These are phyloP conservation scores for Teratosphaeria destructans DNA, from an alignment of 2,329 filamentous ascomycete species.

Conservation along the genomic window DNA sequence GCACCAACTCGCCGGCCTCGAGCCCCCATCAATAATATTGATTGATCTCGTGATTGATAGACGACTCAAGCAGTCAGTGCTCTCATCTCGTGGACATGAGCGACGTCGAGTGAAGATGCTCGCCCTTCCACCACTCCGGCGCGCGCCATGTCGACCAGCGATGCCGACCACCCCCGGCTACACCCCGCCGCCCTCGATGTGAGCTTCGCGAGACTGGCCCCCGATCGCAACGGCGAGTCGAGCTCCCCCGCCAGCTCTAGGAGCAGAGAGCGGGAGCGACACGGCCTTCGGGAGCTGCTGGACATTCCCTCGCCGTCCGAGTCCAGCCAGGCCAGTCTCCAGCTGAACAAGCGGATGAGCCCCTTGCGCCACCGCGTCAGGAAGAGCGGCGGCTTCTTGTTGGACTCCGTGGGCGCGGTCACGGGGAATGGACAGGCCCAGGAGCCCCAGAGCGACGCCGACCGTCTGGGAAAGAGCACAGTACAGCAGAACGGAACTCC, in stretches of 20 bases:
- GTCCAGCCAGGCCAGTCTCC: background rate
- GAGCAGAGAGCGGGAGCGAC: slow-evolving; percentile 1
- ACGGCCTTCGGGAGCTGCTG: background rate
- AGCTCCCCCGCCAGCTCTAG: slow-evolving; percentile 18
- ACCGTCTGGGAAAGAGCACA: slow-evolving; percentile 11
- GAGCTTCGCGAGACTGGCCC: background rate
- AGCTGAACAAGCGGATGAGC: background rate
- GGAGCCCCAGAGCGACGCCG: background rate
- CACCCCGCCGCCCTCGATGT: background rate
- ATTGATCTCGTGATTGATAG: background rate
- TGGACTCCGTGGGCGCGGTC: slow-evolving; percentile 13
- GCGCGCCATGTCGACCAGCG: background rate
- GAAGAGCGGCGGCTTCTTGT: slow-evolving; percentile 31
- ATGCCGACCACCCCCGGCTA: background rate
- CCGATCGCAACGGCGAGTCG: slow-evolving; percentile 15
- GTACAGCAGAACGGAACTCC: slow-evolving; percentile 8
- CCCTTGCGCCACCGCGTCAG: slow-evolving; percentile 1
- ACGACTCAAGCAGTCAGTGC: background rate
- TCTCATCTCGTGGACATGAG: background rate
- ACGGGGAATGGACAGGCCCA: slow-evolving; percentile 9
- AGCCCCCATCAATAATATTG: background rate
- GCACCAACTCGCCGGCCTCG: background rate
- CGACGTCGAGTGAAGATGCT: background rate
- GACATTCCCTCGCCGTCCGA: background rate
- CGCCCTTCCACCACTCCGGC: background rate